Evolutionary conservation across 73 alveolate species (phyloP).

Genomic region (Paraurostyla sp.): DNA sequence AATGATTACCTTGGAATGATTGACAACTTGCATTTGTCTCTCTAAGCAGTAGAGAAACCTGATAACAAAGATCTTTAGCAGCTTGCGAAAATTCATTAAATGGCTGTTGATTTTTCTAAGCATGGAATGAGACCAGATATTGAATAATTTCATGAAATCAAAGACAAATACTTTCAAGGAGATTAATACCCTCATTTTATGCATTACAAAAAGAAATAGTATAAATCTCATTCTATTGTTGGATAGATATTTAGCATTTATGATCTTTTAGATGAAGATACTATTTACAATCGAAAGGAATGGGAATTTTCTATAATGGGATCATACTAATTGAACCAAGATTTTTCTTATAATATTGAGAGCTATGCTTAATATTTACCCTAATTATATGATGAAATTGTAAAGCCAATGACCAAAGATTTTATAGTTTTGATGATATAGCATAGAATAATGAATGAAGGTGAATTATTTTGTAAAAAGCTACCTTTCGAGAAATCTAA

Average conservation of each 20-base stretch:
- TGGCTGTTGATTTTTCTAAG: too few species aligned
- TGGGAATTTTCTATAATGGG: background rate
- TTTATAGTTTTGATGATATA: background rate
- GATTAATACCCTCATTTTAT: too few species aligned
- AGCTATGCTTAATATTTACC: too few species aligned
- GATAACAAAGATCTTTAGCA: background rate
- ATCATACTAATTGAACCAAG: background rate
- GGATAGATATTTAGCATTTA: background rate
- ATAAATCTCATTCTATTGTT: background rate
- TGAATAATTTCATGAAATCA: too few species aligned
- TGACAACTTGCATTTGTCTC: background rate
- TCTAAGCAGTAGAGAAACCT: background rate
- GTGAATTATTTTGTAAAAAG: background rate
- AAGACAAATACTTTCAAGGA: too few species aligned
- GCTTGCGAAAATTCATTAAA: too few species aligned
- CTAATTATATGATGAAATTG: background rate
- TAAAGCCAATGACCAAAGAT: background rate
- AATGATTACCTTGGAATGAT: background rate
- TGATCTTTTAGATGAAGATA: background rate
- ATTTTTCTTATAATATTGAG: too few species aligned
- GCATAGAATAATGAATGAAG: background rate
- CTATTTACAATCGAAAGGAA: background rate
- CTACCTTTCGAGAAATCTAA: too few species aligned
- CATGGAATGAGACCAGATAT: too few species aligned
- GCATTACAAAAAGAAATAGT: too few species aligned